Base-by-base conservation (phyloP, 805 yeast genomes). In the Metschnikowia anglica region DNA sequence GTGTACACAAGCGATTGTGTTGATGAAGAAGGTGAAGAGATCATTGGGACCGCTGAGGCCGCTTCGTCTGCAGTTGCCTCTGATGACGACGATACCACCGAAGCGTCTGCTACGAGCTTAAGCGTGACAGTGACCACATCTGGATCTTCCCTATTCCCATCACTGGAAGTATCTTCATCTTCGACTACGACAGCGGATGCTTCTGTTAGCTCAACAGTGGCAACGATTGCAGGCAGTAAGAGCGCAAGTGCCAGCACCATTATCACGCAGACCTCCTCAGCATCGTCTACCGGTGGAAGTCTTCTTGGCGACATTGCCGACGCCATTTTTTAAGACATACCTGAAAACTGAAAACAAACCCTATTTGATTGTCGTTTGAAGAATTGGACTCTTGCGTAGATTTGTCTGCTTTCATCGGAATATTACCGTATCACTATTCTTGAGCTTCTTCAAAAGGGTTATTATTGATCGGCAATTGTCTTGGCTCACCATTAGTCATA, bases 21-120 rank as follows among this genome's bases (percentile, higher is more conserved):
- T 25, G 50, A 43, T 20, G 54, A 46, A 10, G 51, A 43, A 3
- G 49, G 43, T 16, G 53, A 43, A n/a, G 51, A 38, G 12, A 37
- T 30, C 28, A 27, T 39, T 20, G 13, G 34, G 7, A 16, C 20
- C 5, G 19, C 20, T 9, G 20, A 7, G 26, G 7, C 26, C 26
- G 11, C 26, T 8, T 11, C 26, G 7, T 23, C 26, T 23, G 11
- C 26, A 8, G 7, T 11, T 11, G 11, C 26, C n/a, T n/a, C n/a
- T n/a, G n/a, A n/a, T n/a, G n/a, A n/a, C 26, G 11, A 23, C 11
- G 26, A 7, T 23, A 8, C 26, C 26, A 23, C 26, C 26, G 11
- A 23, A 11, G 26, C 11, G 7, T 23, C 26, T 11, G 11, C 26
- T 11, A 23, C 26, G 26, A 23, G 26, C 26, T 23, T 11, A 7